phyloP scores from a whole-genome alignment of 2,329 filamentous ascomycete species.

The Arthrobotrys musiformis region DNA sequence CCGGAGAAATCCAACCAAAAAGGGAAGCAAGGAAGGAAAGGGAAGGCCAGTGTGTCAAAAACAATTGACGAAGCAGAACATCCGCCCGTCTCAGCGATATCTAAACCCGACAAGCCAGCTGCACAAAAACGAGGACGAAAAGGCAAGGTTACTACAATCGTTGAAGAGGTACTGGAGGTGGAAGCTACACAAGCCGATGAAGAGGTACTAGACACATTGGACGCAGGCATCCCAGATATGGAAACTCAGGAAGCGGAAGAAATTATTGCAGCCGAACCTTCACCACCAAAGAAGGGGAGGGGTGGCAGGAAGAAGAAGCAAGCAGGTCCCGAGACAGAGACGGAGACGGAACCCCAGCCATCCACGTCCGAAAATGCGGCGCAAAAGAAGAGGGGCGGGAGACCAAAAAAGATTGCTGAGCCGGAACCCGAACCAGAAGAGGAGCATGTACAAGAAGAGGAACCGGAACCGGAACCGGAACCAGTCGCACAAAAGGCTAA shows the following conservation, averaged over 20 bases:
- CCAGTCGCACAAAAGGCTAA: not conserved
- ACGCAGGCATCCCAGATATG: slow-evolving; percentile 45
- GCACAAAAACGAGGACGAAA: not conserved
- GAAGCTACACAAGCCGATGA: not conserved
- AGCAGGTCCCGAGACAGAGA: slow-evolving; percentile 58
- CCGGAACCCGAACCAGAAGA: not conserved
- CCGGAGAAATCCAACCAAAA: not conserved
- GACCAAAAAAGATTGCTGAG: slow-evolving; percentile 30
- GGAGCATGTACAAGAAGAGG: not conserved
- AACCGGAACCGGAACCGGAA: not conserved
- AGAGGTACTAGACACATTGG: not conserved
- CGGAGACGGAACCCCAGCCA: slow-evolving; percentile 61
- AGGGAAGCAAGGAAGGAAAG: not conserved
- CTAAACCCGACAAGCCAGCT: not conserved
- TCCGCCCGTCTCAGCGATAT: not conserved
- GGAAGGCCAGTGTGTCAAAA: not conserved
- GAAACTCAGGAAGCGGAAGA: slow-evolving; percentile 53
- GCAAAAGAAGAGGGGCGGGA: slow-evolving; percentile 44
- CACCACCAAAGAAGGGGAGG: slow-evolving; percentile 21
- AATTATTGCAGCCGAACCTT: not conserved
- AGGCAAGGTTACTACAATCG: not conserved
- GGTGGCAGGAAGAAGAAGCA: slow-evolving; percentile 13
- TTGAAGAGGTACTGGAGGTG: not conserved
- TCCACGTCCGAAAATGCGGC: slow-evolving; percentile 56
- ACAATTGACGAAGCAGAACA: not conserved